Evolutionary conservation across 2,329 filamentous ascomycete species (phyloP).

Genomic region (Fusarium clavum): DNA sequence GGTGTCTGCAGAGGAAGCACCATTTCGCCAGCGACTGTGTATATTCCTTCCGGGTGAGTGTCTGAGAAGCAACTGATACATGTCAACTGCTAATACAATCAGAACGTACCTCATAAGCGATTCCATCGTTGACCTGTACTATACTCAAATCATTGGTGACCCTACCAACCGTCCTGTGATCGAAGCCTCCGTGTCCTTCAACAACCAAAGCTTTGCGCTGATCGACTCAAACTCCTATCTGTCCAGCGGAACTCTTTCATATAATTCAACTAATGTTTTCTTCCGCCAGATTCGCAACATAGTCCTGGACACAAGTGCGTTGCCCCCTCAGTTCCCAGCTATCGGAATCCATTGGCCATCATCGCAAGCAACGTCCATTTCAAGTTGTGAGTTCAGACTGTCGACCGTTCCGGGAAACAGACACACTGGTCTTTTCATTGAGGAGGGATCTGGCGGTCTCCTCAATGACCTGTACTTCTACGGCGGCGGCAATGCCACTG

Average conservation of each 20-base stretch:
- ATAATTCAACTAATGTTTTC: constrained; percentile 68
- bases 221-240: constrained; percentile 63
- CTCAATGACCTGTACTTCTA: constrained; percentile 77
- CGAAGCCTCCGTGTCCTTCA: constrained; percentile 64
- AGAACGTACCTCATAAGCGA: constrained; percentile 76
- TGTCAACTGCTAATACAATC: constrained; percentile 3
- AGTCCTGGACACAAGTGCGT: constrained; percentile 64
- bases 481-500: constrained; percentile 71
- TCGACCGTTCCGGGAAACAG: constrained; percentile 59
- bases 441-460: constrained; percentile 73
- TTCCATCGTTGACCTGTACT: constrained; percentile 81
- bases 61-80: constrained; percentile 30
- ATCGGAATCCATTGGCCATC: constrained; percentile 76
- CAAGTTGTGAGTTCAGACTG: constrained; percentile 68
- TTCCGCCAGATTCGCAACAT: constrained; percentile 70
- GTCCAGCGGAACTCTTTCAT: constrained; percentile 55
- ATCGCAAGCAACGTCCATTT: constrained; percentile 70
- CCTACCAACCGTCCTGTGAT: constrained; percentile 68
- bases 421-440: constrained; percentile 70
- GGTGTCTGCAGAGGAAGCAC: constrained; percentile 49
- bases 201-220: constrained; percentile 54
- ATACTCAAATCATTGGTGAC: constrained; percentile 82
- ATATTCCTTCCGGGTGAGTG: constrained; percentile 53
- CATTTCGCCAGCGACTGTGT: constrained; percentile 53
- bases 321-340: constrained; percentile 58